These are phyloP conservation scores for Hemisphaericaspora xylofermentans DNA, from an alignment of 1,139 yeast genomes.

Conservation along the genomic window DNA sequence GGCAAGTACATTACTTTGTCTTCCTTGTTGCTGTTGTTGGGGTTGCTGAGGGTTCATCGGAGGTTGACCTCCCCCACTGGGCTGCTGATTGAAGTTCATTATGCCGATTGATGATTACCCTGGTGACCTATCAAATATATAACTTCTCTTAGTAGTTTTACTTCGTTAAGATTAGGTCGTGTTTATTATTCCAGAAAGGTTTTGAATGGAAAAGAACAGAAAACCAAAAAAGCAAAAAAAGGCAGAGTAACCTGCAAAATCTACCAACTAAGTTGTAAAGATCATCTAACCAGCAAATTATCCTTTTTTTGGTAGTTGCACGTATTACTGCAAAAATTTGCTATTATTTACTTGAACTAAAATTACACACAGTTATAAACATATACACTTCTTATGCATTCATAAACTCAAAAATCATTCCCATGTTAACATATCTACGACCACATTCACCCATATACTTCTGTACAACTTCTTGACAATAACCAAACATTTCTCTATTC, in stretches of 20 bases:
- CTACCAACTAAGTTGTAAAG: no score
- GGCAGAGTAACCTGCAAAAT: background rate
- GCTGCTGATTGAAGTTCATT: slow-evolving; percentile 8
- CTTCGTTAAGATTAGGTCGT: no score
- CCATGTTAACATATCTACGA: slow-evolving; percentile 88
- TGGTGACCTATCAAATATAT: no score
- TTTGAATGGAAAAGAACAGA: background rate
- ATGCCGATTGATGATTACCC: background rate
- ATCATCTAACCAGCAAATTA: background rate
- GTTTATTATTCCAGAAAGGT: no score
- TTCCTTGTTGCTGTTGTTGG: slow-evolving; percentile 15
- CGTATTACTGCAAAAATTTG: slow-evolving; percentile 4
- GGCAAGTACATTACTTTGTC: slow-evolving; percentile 25
- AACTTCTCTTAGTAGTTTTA: no score
- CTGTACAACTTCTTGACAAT: slow-evolving; percentile 60
- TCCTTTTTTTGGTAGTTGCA: background rate
- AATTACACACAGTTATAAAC: background rate
- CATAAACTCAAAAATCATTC: slow-evolving; percentile 69
- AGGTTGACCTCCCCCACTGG: slow-evolving; percentile 2
- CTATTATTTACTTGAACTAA: background rate
- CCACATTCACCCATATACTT: slow-evolving; percentile 84
- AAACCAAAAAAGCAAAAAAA: no score
- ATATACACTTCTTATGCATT: slow-evolving; percentile 3
- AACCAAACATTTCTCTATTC: slow-evolving; percentile 62
- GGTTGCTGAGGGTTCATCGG: slow-evolving; percentile 12